Evolutionary conservation across 257 asterid genomes (phyloP).

Genomic region (Rubia yunnanensis): DNA sequence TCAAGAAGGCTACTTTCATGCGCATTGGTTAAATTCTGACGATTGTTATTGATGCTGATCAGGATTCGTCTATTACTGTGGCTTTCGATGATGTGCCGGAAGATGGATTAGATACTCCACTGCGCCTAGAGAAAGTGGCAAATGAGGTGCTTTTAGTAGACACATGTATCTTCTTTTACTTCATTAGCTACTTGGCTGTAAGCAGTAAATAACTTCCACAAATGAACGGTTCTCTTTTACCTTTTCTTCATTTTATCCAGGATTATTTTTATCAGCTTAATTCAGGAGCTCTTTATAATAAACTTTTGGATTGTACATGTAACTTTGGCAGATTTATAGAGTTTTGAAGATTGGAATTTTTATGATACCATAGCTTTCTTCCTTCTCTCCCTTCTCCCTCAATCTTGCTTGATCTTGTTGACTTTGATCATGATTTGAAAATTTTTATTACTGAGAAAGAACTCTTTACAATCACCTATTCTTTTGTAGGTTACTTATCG

Average conservation of each 20-base stretch:
- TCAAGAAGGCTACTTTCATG: background rate
- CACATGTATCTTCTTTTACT: conserved; percentile 3
- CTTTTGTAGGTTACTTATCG: conserved; percentile 75
- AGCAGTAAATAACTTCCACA: background rate
- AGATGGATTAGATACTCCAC: conserved; percentile 80
- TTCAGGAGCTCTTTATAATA: background rate
- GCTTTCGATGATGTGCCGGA: conserved; percentile 95
- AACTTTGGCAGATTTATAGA: background rate
- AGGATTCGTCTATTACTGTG: conserved; percentile 91
- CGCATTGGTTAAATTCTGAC: background rate
- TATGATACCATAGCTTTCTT: background rate
- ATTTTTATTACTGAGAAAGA: background rate
- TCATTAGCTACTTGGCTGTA: background rate
- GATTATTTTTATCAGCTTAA: background rate
- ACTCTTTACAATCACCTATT: conserved; percentile 12
- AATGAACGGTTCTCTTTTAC: background rate
- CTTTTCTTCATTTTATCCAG: background rate
- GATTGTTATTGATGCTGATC: conserved; percentile 23
- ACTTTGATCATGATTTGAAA: background rate
- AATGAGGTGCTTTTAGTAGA: conserved; percentile 58
- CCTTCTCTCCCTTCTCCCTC: background rate
- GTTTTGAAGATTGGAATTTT: background rate
- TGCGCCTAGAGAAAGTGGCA: conserved; percentile 87
- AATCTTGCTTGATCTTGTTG: background rate
- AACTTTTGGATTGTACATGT: background rate